Evolutionary conservation across 2,329 filamentous ascomycete genomes (phyloP).

Genomic region (Lecanoromycetidae sp.): DNA sequence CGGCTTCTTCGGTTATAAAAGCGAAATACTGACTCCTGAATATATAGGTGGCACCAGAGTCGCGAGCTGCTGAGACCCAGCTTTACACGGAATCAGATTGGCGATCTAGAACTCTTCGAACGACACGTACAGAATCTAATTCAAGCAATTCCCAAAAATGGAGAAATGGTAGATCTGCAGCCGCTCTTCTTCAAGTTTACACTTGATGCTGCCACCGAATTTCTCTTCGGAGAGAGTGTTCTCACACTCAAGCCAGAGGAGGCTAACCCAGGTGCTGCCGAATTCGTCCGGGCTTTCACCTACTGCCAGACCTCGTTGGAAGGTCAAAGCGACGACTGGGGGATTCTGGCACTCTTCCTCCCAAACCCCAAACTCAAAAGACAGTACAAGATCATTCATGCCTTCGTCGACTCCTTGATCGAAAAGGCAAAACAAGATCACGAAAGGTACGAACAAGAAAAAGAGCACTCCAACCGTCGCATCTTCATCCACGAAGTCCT

Average conservation of each 20-base stretch:
- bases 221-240: conserved; percentile 12
- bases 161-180: conserved; percentile 22
- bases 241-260: background rate
- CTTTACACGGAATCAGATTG: conserved; percentile 22
- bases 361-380: background rate
- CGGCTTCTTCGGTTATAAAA: conserved; percentile 16
- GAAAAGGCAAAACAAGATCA: background rate
- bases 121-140: conserved; percentile 21
- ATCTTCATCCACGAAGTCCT: conserved; percentile 12
- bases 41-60: conserved; percentile 40
- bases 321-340: background rate
- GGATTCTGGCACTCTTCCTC: background rate
- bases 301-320: background rate
- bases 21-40: conserved; percentile 40
- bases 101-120: conserved; percentile 21
- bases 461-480: background rate
- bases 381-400: background rate
- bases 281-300: conserved; percentile 26
- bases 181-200: conserved; percentile 20
- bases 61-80: conserved; percentile 40
- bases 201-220: conserved; percentile 13
- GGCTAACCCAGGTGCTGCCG: conserved; percentile 17
- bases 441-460: background rate
- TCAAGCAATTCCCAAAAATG: conserved; percentile 20
- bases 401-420: background rate